Base-by-base conservation (phyloP, 352 stramenopile genomes). In the Blastocystis sp. region DNA sequence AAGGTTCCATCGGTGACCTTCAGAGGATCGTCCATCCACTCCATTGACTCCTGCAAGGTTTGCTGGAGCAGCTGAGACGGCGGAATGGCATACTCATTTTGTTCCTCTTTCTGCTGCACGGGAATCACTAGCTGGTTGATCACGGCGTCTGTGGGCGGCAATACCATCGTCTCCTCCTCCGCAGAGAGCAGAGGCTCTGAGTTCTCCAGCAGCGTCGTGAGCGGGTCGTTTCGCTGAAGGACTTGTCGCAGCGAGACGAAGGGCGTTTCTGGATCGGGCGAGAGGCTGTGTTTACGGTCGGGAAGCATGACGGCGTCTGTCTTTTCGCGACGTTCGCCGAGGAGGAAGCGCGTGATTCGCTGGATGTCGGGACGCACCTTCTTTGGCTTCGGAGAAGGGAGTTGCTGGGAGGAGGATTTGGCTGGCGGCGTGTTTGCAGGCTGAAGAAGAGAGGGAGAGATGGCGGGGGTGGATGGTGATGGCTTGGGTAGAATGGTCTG, bases 291-390 rank as follows among this genome's bases (percentile, higher is more conserved):
- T 11, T 59, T 59, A 3, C 51, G 51, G n/a, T 59, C 51, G 7
- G 51, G 51, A 14, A 46, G n/a, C 4, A 48, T 8, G 18, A 27
- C 6, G 1, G 38, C 2, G 14, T 72, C 61, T 18, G 34, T 9
- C 32, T 72, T 72, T 24, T 72, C 61, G 14, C 61, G 40, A 4
- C 46, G 9, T 46, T 81, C 69, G 27, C 69, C 69, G 44, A 81
- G 21, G 40, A 81, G n/a, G 8, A 81, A 81, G 11, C 46, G 69
- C 16, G 27, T 81, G 14, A 81, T 44, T 32, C 69, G 69, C 18
- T 49, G 51, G 4, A 38, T 14, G 18, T 59, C 69, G 7, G 40
- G 14, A 46, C 40, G 14, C n/a, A 48, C 21, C 49, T 59, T 24
- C 18, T 59, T 24, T 21, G n/a, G n/a, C n/a, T n/a, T n/a, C n/a